Percentiles rank a stretch among this genome's conserved stretches.
phyloP scores from a whole-genome alignment of 1,139 yeast genomes.

The Debaryomyces robertsiae region DNA sequence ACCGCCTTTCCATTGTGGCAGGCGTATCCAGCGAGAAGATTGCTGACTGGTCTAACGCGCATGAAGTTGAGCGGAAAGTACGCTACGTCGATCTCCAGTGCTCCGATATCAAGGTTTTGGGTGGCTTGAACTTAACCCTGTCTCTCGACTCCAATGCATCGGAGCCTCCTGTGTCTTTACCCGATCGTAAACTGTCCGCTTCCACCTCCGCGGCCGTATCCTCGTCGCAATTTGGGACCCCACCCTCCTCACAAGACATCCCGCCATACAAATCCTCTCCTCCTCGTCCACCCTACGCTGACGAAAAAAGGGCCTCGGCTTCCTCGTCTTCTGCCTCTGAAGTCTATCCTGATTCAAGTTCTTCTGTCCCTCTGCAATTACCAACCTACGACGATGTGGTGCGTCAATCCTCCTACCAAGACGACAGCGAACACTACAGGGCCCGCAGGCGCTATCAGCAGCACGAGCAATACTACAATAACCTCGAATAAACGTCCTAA shows the following conservation, averaged over 20 bases:
- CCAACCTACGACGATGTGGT: slow-evolving; percentile 45
- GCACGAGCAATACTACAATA: slow-evolving; percentile 36
- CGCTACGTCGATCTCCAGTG: slow-evolving; percentile 36
- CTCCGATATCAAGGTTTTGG: slow-evolving; percentile 41
- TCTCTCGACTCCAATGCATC: slow-evolving; percentile 23
- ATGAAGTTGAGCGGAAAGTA: slow-evolving; percentile 25
- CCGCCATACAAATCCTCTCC: neutral
- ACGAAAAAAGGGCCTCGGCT: neutral
- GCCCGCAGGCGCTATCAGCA: slow-evolving; percentile 44
- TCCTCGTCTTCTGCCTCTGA: neutral
- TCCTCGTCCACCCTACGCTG: slow-evolving; percentile 2
- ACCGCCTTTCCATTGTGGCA: slow-evolving; percentile 44
- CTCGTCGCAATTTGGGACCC: no score
- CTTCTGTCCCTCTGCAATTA: slow-evolving; percentile 12
- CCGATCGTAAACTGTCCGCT: no score
- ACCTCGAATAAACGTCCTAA: slow-evolving; percentile 18
- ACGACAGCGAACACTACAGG: slow-evolving; percentile 29
- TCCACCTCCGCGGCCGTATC: slow-evolving; percentile 1
- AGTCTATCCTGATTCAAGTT: neutral
- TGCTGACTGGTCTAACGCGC: slow-evolving; percentile 21
- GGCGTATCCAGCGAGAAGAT: slow-evolving; percentile 45
- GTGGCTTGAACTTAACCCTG: slow-evolving; percentile 42
- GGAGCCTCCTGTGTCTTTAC: no score
- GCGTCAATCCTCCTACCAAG: slow-evolving; percentile 27
- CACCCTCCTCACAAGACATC: neutral